Evolutionary conservation across 2,329 filamentous ascomycete genomes (phyloP).

Genomic region (Scopulariopsis brevicaulis): DNA sequence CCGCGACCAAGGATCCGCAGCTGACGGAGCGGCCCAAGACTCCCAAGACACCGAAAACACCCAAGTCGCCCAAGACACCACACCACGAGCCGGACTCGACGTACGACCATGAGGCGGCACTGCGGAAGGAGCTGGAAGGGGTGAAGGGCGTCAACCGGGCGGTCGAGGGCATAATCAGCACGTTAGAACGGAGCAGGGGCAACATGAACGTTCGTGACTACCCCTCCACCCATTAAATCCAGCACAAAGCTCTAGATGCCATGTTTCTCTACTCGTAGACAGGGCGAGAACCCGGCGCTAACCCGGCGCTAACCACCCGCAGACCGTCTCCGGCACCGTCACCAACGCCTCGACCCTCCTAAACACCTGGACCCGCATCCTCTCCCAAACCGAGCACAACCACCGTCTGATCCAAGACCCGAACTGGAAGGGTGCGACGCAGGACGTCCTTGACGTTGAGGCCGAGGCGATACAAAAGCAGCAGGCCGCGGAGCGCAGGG

Average conservation of each 20-base stretch:
- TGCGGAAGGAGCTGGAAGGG: slow-evolving; percentile 71
- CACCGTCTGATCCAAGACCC: slow-evolving; percentile 84
- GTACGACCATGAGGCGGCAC: slow-evolving; percentile 46
- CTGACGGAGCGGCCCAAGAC: slow-evolving; percentile 12
- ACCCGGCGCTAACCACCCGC: not conserved
- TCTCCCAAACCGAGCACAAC: slow-evolving; percentile 96
- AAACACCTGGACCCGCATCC: slow-evolving; percentile 90
- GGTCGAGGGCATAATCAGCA: slow-evolving; percentile 67
- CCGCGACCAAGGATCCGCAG: slow-evolving; percentile 15
- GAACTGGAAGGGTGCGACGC: slow-evolving; percentile 77
- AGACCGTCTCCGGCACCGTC: slow-evolving; percentile 81
- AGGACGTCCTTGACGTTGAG: slow-evolving; percentile 80
- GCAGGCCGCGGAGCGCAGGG: slow-evolving; percentile 66
- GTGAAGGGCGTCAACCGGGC: slow-evolving; percentile 80
- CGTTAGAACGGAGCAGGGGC: slow-evolving; percentile 57
- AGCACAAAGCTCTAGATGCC: too few relatives aligned
- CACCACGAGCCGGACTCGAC: slow-evolving; percentile 23
- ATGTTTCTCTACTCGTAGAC: not conserved
- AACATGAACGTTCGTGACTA: slow-evolving; percentile 59
- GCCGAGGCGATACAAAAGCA: slow-evolving; percentile 63
- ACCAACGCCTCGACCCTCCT: slow-evolving; percentile 79
- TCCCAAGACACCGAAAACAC: slow-evolving; percentile 35
- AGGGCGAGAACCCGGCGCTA: not conserved
- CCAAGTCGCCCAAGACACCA: slow-evolving; percentile 27
- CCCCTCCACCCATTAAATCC: not conserved